Percentiles rank a stretch among this genome's conserved stretches.
Evolutionary conservation across 108 stramenopile genomes (phyloP).

Genomic region (Skeletonema marinoi): DNA sequence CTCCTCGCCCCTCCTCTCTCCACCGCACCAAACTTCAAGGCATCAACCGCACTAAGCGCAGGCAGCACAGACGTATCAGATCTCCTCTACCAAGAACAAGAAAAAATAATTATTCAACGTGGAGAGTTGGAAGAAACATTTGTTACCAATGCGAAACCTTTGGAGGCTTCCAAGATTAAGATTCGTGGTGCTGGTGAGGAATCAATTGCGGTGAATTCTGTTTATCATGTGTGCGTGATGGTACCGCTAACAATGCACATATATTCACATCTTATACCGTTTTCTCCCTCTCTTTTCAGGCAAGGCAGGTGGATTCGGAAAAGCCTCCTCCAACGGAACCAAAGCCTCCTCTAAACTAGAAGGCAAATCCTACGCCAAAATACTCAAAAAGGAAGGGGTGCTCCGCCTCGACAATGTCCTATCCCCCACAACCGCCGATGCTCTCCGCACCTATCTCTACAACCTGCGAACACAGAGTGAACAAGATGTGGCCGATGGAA

Average conservation of each 20-base stretch:
- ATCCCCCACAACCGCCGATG: conserved; percentile 51
- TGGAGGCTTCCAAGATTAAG: conserved; percentile 31
- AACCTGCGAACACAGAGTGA: conserved; percentile 47
- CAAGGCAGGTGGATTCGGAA: conserved; percentile 57
- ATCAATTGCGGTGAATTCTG: neutral
- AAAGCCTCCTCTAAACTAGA: conserved; percentile 44
- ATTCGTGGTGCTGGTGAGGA: conserved; percentile 39
- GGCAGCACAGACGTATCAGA: conserved; percentile 12
- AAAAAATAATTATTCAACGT: conserved; percentile 61
- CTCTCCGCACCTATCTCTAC: conserved; percentile 55
- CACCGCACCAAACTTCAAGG: neutral
- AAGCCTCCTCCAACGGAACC: conserved; percentile 1
- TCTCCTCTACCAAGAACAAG: conserved; percentile 75
- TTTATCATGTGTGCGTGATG: neutral
- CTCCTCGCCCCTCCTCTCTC: neutral
- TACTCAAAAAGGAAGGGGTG: conserved; percentile 66
- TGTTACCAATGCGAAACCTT: conserved; percentile 46
- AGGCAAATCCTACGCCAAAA: conserved; percentile 62
- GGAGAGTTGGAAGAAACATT: conserved; percentile 61
- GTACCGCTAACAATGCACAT: no score
- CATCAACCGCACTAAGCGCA: neutral
- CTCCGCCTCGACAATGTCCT: conserved; percentile 79
- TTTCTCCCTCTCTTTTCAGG: neutral
- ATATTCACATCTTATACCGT: neutral
- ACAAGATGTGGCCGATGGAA: conserved; percentile 44